Percentiles rank a stretch among this genome's conserved stretches.
These are phyloP conservation scores for Ophiognomonia clavigignenti-juglandacearum DNA, from an alignment of 2,329 filamentous ascomycete species.

Conservation along the genomic window DNA sequence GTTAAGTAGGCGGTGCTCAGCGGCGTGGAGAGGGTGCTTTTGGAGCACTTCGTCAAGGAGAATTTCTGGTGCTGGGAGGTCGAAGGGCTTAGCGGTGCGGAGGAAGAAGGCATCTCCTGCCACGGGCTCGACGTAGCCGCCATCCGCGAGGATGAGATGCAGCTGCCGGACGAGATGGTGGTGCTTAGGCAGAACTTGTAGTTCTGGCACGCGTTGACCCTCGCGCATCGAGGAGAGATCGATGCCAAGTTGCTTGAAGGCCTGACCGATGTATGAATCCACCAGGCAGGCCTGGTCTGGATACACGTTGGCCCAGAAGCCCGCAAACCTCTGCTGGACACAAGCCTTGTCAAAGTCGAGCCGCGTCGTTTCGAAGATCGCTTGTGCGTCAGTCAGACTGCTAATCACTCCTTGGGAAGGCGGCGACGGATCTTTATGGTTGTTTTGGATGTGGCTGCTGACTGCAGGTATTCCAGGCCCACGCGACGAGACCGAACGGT, in stretches of 20 bases:
- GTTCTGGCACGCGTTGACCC: slow-evolving; percentile 19
- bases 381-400: no score
- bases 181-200: slow-evolving; percentile 22
- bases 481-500: no score
- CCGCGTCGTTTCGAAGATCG: slow-evolving; percentile 16
- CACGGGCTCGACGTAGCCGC: slow-evolving; percentile 14
- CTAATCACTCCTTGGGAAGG: no score
- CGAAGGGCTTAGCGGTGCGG: slow-evolving; percentile 12
- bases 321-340: not conserved
- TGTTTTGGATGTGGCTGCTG: no score
- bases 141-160: slow-evolving; percentile 23
- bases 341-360: slow-evolving; percentile 14
- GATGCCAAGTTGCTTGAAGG: slow-evolving; percentile 26
- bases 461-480: no score
- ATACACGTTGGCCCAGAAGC: slow-evolving; percentile 25
- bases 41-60: slow-evolving; percentile 23
- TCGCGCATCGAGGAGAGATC: slow-evolving; percentile 16
- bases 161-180: slow-evolving; percentile 23
- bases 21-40: slow-evolving; percentile 27
- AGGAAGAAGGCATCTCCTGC: not conserved
- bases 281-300: slow-evolving; percentile 25
- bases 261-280: slow-evolving; percentile 27
- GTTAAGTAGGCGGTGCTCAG: slow-evolving; percentile 27
- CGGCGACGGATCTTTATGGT: no score
- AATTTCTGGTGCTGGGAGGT: slow-evolving; percentile 4